Evolutionary conservation across 768 basidiomycete species (phyloP), one percentile per base, ranked within the genome.

Genomic region (Lyophyllum semitale): DNA sequence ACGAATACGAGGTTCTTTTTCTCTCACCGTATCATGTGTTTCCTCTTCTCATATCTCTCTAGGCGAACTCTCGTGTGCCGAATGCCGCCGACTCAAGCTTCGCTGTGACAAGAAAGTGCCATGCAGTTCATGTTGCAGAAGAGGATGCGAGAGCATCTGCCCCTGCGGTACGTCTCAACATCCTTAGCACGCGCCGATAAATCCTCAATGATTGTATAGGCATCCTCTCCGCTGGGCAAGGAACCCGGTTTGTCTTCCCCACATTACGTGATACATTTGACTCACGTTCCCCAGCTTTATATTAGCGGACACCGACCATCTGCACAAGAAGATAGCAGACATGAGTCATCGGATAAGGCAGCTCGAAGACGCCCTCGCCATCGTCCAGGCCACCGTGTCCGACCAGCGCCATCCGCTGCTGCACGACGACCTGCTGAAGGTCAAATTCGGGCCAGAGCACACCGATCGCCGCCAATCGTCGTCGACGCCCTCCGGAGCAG

Each of bases 311-410:
- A 87, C 85, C 1, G 79, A 84, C 40, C 81, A 86, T 42, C 74
- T 89, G 12, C 86, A 88, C 63, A 73, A 74, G 48, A 85, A 87
- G 67, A 87, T 88, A 23, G 68, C 80, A 7, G 80, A 85, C 48
- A 87, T 88, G 85, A 80, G 81, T 65, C 77, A 82, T 61, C 80
- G 87, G 17, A 87, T 89, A 44, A 80, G 84, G 29, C 84, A 87
- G 60, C 76, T 88, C 0, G 87, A 88, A 66, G 87, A 88, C 54
- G 84, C 84, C 0, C 71, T 89, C 9, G 83, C 85, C 3, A 80
- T 84, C 27, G 74, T 86, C 7, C 85, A 88, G 55, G 72, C 81
- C 2, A 77, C 79, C 8, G 72, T 82, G 4, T 84, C 85, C 1
- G 73, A 77, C 45, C 79, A 84, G 38, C 70, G 81, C 8, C 87